phyloP scores from a whole-genome alignment of 2,329 filamentous ascomycete species.

The Allantophomopsis cytisporea region DNA sequence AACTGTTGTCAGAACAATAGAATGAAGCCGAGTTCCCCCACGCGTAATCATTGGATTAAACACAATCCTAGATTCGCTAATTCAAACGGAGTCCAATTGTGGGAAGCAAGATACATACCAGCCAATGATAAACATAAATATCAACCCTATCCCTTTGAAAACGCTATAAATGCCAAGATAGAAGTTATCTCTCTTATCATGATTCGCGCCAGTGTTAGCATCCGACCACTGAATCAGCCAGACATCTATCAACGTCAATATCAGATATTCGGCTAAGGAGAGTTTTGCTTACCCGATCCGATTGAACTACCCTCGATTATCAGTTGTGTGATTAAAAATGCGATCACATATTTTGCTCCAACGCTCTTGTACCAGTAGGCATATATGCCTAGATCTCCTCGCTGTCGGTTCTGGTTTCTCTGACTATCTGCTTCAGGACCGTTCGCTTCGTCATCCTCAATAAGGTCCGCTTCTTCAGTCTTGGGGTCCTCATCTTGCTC shows the following conservation, averaged over 20 bases:
- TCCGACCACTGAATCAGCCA: conserved; percentile 2
- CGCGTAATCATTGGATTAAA: neutral
- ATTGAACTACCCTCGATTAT: conserved; percentile 1
- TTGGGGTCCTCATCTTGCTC: no score
- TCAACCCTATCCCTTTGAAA: no score
- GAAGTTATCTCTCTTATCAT: neutral
- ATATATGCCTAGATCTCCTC: conserved; percentile 14
- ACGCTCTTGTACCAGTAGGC: conserved; percentile 13
- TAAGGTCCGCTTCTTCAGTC: no score
- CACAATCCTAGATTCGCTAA: neutral
- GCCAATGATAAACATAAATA: no score
- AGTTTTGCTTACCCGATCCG: neutral
- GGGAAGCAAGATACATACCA: neutral
- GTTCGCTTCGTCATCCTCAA: no score
- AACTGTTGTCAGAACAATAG: neutral
- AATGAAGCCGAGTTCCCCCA: neutral
- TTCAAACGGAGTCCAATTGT: neutral
- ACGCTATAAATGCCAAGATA: conserved; percentile 2
- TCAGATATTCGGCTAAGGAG: no score
- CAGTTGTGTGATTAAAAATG: conserved; percentile 1
- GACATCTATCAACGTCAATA: no score
- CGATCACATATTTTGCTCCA: conserved; percentile 5
- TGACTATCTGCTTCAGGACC: no score
- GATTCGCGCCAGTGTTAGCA: neutral
- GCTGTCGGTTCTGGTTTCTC: no score